Conservation (phyloP, 2,329 filamentous ascomycete genomes). For the Monilinia vaccinii-corymbosi region DNA sequence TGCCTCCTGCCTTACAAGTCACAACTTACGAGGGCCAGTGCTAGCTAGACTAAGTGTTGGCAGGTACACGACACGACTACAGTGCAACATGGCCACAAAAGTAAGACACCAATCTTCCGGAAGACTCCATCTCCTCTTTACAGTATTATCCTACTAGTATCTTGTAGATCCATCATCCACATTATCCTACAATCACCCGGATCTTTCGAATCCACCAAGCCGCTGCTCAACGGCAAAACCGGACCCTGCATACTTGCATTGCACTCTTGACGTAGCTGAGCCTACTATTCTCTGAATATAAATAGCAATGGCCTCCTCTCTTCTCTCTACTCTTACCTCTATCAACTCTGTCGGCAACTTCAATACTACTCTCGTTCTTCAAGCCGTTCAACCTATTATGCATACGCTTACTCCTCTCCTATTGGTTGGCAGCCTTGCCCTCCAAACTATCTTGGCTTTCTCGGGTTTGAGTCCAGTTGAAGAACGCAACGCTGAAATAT, state of each 20-base stretch:
- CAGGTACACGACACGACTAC: too few relatives aligned
- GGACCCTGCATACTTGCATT: conserved; percentile 11
- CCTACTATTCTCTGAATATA: conserved; percentile 15
- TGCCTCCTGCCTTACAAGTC: too few relatives aligned
- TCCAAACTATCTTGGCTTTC: conserved; percentile 42
- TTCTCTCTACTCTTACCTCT: conserved; percentile 15
- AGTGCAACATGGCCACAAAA: too few relatives aligned
- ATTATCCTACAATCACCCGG: background rate
- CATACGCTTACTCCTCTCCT: conserved; percentile 41
- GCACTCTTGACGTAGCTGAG: background rate
- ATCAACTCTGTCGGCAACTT: conserved; percentile 17
- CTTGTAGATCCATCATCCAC: background rate
- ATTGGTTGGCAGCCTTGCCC: conserved; percentile 41
- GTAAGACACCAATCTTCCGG: background rate
- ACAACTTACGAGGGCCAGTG: too few relatives aligned
- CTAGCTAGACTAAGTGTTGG: too few relatives aligned
- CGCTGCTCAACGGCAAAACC: conserved; percentile 10
- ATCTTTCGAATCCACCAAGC: background rate
- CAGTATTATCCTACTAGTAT: background rate
- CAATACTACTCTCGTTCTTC: conserved; percentile 15
- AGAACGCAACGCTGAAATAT: conserved; percentile 31
- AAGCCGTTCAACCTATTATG: conserved; percentile 35
- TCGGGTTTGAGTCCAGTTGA: conserved; percentile 31
- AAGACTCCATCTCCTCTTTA: background rate
- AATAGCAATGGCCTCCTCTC: conserved; percentile 19